Evolutionary conservation across 2,329 filamentous ascomycete species (phyloP), one percentile per base, ranked within the genome.

Genomic region (Lasiodiplodia hormozganensis): DNA sequence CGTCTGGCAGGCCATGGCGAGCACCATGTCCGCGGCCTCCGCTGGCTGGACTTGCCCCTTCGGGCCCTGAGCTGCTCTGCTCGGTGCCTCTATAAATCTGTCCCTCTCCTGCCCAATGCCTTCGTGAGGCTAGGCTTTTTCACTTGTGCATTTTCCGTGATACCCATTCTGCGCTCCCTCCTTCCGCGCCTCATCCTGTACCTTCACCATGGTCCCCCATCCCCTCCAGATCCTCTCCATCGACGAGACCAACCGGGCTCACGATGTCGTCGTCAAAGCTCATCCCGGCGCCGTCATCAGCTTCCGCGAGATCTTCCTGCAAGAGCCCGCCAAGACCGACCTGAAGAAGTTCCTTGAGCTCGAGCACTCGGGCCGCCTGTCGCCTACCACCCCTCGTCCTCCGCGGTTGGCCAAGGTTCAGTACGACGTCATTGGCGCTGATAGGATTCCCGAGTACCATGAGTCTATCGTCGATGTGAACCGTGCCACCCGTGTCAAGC

Each of bases 221-320:
- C 86, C 87, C 18, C 81, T 88, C 78, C 85, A 86, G 74, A 86
- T 82, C 72, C 83, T 89, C 68, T 84, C 81, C 60, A 76, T 85
- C 73, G 81, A 86, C 49, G 87, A 89, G 76, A 87, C 87, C 23
- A 79, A 81, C 67, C 75, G 77, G 23, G 84, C 86, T 51, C 80
- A 82, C 52, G 84, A 84, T 70, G 76, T 87, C 53, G 81, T 88
- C 69, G 78, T 83, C 40, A 79, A 81, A 36, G 71, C 76, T 4
- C 78, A 82, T 64, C 74, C 75, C 43, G 75, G 77, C 60, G 72
- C 72, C 12, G 74, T 81, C 18, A 73, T 83, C 64, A 76, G 80
- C 65, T 86, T 86, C 72, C 80, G 84, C 1, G 83, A 85, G 70
- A 86, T 86, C 34, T 85, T 79, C 70, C 77, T 86, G 0, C 77